Percentiles rank a stretch among this genome's conserved stretches.
phyloP scores from a whole-genome alignment of 352 stramenopile species.

The Globisporangium rhizosaccharum region DNA sequence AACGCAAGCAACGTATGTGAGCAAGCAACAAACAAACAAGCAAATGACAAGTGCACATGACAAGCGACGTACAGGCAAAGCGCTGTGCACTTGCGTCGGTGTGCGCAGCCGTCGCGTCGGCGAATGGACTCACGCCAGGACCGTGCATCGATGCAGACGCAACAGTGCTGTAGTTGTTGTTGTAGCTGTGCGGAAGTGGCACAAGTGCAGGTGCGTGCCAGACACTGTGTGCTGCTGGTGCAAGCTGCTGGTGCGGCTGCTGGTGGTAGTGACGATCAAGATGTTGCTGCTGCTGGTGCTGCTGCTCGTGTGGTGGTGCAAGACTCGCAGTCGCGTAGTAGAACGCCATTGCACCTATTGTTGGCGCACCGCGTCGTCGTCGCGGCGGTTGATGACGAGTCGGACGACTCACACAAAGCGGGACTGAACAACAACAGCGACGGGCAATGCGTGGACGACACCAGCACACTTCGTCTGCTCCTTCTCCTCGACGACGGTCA shows the following conservation, averaged over 20 bases:
- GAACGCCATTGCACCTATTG: background rate
- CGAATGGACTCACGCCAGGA: constrained; percentile 6
- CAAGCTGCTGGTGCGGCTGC: background rate
- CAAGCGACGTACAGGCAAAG: constrained; percentile 56
- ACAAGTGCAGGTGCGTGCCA: background rate
- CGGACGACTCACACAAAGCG: background rate
- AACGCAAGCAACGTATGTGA: background rate
- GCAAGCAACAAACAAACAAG: constrained; percentile 1
- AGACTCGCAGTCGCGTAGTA: background rate
- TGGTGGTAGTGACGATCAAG: background rate
- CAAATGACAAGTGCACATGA: background rate
- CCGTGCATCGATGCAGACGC: constrained; percentile 6
- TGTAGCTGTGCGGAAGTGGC: background rate
- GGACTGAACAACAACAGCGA: no score
- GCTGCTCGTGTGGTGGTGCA: background rate
- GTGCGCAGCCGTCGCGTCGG: constrained; percentile 5
- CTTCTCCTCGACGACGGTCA: background rate
- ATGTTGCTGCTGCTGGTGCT: background rate
- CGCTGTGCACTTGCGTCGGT: constrained; percentile 46
- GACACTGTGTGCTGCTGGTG: background rate
- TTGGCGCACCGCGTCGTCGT: background rate
- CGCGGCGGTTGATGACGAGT: background rate
- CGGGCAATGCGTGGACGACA: no score
- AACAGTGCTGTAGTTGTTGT: background rate
- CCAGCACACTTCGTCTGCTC: background rate